Evolutionary conservation across 805 yeast genomes (phyloP).

Genomic region (Blastobotrys mokoenaii): DNA sequence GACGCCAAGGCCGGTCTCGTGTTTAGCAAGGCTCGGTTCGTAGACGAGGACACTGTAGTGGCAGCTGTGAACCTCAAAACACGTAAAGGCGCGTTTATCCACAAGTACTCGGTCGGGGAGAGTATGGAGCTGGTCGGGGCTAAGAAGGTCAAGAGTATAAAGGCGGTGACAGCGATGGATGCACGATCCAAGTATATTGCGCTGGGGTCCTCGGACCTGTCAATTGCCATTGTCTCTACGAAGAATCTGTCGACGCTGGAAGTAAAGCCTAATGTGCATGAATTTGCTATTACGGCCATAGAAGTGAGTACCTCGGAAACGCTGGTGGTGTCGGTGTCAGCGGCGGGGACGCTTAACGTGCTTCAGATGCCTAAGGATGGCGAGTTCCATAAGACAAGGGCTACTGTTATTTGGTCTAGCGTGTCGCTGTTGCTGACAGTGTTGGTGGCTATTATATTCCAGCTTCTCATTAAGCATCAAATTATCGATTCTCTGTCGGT

Average conservation of each 20-base stretch:
- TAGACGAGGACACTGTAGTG: slow-evolving; percentile 30
- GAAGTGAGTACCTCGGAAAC: slow-evolving; percentile 61
- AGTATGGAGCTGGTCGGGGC: slow-evolving; percentile 5
- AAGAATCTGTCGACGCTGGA: slow-evolving; percentile 44
- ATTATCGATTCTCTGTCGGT: slow-evolving; percentile 27
- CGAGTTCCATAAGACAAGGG: slow-evolving; percentile 9
- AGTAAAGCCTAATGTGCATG: slow-evolving; percentile 54
- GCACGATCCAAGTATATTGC: slow-evolving; percentile 43
- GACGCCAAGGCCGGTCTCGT: slow-evolving; percentile 16
- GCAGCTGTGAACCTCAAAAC: slow-evolving; percentile 38
- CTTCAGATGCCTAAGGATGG: slow-evolving; percentile 43
- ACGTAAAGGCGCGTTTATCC: slow-evolving; percentile 34
- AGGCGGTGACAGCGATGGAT: slow-evolving; percentile 40
- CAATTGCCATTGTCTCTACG: slow-evolving; percentile 49
- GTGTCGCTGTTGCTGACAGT: slow-evolving; percentile 19
- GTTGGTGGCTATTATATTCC: slow-evolving; percentile 18
- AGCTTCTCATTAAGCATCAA: slow-evolving; percentile 18
- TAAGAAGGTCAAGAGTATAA: slow-evolving; percentile 8
- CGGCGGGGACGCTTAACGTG: slow-evolving; percentile 64
- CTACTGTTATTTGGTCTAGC: slow-evolving; percentile 16
- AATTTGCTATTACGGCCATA: slow-evolving; percentile 69
- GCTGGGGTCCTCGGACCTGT: slow-evolving; percentile 57
- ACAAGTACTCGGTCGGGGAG: slow-evolving; percentile 20
- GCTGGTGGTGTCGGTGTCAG: slow-evolving; percentile 63
- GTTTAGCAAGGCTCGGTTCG: slow-evolving; percentile 38